phyloP scores from a whole-genome alignment of 2,329 filamentous ascomycete species.

The Fusarium phyllophilum region DNA sequence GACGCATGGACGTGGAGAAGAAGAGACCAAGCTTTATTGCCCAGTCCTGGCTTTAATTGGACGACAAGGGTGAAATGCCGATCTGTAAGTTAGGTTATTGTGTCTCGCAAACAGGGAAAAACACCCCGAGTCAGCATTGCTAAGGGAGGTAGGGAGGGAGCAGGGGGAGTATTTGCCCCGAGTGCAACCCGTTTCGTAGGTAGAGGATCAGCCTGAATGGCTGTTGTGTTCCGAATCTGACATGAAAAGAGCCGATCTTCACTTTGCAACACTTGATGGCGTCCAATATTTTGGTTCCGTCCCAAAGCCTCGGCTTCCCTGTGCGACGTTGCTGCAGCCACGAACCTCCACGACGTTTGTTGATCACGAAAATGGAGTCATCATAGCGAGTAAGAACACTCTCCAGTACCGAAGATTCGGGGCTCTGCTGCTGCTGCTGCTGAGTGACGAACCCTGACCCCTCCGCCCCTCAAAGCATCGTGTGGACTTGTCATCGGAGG shows the following conservation, averaged over 20 bases:
- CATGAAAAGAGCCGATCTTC: constrained; percentile 8
- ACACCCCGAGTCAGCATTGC: constrained; percentile 5
- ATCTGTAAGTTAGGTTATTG: constrained; percentile 1
- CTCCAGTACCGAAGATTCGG: not conserved
- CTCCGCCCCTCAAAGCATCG: not conserved
- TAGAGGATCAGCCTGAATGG: constrained; percentile 17
- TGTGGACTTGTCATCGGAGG: constrained; percentile 5
- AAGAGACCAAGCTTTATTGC: constrained; percentile 12
- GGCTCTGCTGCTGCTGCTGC: no score
- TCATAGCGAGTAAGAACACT: not conserved
- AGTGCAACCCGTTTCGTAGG: constrained; percentile 16
- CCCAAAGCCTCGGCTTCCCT: not conserved
- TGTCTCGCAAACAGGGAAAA: constrained; percentile 21
- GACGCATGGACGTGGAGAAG: constrained; percentile 13
- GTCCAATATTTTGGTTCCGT: not conserved
- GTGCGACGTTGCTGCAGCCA: constrained; percentile 2
- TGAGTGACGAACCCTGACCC: not conserved
- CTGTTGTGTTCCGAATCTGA: constrained; percentile 1
- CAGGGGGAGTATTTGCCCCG: not conserved
- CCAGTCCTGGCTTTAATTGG: constrained; percentile 27
- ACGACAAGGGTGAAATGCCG: constrained; percentile 13
- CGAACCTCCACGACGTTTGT: not conserved
- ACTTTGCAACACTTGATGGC: not conserved
- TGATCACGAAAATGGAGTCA: constrained; percentile 12
- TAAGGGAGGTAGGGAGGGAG: not conserved